Evolutionary conservation across 208 protist species (phyloP), one percentile per base, ranked within the genome.

Genomic region (Acanthamoeba sp.): DNA sequence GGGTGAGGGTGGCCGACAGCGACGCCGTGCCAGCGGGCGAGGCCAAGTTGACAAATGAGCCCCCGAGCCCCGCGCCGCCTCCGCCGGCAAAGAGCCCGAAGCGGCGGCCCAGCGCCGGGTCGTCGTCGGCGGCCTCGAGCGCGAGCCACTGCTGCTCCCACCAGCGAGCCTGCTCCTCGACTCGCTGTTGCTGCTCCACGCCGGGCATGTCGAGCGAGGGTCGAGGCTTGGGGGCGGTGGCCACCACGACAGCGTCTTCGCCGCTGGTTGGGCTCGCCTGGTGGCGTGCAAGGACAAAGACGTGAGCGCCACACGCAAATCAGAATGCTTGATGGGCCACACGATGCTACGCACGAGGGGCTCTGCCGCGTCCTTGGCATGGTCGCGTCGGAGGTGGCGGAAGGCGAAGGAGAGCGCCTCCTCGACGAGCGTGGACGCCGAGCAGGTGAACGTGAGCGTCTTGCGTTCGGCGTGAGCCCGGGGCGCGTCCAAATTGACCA

Each of bases 341-440:
- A n/a, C n/a, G n/a, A n/a, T n/a, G n/a, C n/a, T 20, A 20, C 52
- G 52, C 18, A 59, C 52, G 52, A 59, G 52, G 12, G 52, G 52
- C 52, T 59, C 59, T 0, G 59, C 9, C 27, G 59, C 59, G 7
- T n/a, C 59, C 27, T 36, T 34, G 59, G 12, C 27, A 32, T 32
- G 24, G 6, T 89, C 45, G 32, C 64, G 50, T 27, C 50, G n/a
- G 3, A 89, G 29, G 45, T 64, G 32, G 3, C 27, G 55, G 45
- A 64, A 89, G 7, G 55, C 82, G 24, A 89, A 89, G 34, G 82
- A 89, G 82, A 89, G 82, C 5, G 82, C 82, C n/a, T 89, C 55
- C 20, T 62, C 45, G 48, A 89, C 82, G 20, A 89, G 82, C 5
- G 82, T 89, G 20, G 45, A 66, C 12, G 82, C 45, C n/a, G 82